Evolutionary conservation across 768 basidiomycete species (phyloP).

Genomic region (Sistotremastrum niveocremeum): DNA sequence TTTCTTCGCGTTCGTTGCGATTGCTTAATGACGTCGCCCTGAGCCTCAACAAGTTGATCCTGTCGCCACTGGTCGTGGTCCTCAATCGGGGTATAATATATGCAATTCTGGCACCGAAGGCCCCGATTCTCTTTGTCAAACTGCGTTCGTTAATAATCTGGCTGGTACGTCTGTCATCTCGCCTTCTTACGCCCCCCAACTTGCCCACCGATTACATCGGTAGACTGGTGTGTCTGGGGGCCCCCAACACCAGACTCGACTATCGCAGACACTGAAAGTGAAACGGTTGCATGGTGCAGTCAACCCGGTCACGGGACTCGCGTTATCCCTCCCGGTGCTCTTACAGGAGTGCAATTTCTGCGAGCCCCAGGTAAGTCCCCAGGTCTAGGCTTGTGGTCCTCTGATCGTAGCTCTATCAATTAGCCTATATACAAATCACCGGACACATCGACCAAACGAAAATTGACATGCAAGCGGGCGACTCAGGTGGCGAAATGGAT

Average conservation of each 20-base stretch:
- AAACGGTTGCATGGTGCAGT: constrained; percentile 70
- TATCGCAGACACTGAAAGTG: constrained; percentile 54
- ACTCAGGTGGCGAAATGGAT: constrained; percentile 69
- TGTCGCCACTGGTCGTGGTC: constrained; percentile 31
- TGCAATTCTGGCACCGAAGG: constrained; percentile 56
- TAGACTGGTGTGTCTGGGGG: constrained; percentile 64
- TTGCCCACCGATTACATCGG: neutral
- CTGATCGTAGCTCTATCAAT: neutral
- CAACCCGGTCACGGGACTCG: constrained; percentile 59
- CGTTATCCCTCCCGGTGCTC: constrained; percentile 50
- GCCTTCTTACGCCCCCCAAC: neutral
- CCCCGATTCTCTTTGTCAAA: constrained; percentile 56
- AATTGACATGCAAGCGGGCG: constrained; percentile 36
- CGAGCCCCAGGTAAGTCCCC: constrained; percentile 25
- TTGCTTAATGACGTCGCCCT: too few relatives aligned
- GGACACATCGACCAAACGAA: constrained; percentile 51
- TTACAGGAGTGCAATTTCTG: constrained; percentile 52
- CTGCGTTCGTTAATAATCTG: constrained; percentile 47
- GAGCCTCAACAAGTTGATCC: constrained; percentile 42
- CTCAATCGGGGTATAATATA: constrained; percentile 49
- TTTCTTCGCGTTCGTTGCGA: too few relatives aligned
- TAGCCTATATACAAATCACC: constrained; percentile 40
- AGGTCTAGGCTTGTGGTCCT: constrained; percentile 11
- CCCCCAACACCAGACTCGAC: constrained; percentile 34
- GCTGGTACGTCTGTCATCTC: constrained; percentile 18